Base-by-base conservation (phyloP, 495 filamentous ascomycete genomes). In the Penicillium pulvis region DNA sequence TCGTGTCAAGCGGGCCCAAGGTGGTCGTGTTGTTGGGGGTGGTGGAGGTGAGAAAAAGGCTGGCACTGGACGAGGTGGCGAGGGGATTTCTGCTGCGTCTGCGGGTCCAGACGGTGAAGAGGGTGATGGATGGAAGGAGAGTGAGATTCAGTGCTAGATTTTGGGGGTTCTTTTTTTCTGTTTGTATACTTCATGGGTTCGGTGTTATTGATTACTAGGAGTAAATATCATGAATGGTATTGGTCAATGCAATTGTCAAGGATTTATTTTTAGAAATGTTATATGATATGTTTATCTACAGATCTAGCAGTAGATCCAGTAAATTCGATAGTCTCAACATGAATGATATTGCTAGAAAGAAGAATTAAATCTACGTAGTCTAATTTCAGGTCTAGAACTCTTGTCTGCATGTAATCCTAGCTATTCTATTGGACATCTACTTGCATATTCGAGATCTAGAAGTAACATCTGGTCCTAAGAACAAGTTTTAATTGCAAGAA, bases 1-100 rank as follows among this genome's bases (percentile, higher is more conserved):
- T 70, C 85, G 94, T 28, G 93, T 99, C 11, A 99, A 98, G 85
- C 81, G 94, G 56, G 88, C 88, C 60, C 85, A 92, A 61, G 91
- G 92, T 5, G 86, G 86, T n/a, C 73, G 90, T 74, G 61, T 84
- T 79, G 73, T 88, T 79, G 76, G 90, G 20, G 20, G 20, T 52
- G 77, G 77, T 42, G 75, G 70, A 12, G 55, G 59, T 39, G 73
- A 19, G 14, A 56, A 56, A 31, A 23, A 50, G 19, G 56, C 36
- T 17, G 31, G 31, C 10, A 58, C 39, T 60, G 67, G 90, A 7
- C 75, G 77, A 55, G 70, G 63, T 41, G 71, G 77, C 5, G 77
- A 80, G 58, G 66, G 71, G 1, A 79, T 80, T 36, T 75, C 77
- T 26, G 74, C 71, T 59, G 59, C 63, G 51, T 71, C 72, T 60